These are phyloP conservation scores for Fagopyrum esculentum DNA, from an alignment of 148 eudicot genomes.

Conservation along the genomic window DNA sequence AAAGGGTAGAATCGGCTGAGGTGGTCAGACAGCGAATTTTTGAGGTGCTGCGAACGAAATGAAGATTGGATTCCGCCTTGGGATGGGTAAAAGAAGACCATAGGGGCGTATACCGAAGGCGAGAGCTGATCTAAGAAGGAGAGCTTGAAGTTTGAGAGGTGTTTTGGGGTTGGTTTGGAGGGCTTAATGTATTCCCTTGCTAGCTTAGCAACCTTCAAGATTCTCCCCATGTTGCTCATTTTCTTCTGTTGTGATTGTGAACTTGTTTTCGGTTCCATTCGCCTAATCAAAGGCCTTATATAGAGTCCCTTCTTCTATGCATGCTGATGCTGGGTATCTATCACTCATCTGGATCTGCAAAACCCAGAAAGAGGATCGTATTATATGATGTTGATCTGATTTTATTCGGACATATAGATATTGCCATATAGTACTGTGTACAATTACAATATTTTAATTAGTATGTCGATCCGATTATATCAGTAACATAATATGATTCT, in stretches of 20 bases:
- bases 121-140: constrained; percentile 32
- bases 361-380: background rate
- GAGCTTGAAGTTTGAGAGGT: constrained; percentile 21
- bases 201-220: constrained; percentile 1
- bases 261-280: background rate
- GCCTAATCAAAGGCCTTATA: background rate
- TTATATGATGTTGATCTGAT: background rate
- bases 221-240: constrained; percentile 6
- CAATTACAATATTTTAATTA: background rate
- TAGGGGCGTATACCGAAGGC: constrained; percentile 22
- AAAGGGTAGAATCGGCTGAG: constrained; percentile 29
- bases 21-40: constrained; percentile 24
- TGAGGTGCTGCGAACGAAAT: constrained; percentile 16
- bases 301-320: background rate
- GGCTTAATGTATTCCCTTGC: constrained; percentile 11
- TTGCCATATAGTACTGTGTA: background rate
- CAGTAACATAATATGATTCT: background rate
- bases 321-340: background rate
- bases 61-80: background rate
- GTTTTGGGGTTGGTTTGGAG: constrained; percentile 16
- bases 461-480: background rate
- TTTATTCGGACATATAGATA: background rate
- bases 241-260: background rate
- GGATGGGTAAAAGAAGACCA: constrained; percentile 24
- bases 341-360: background rate